Conservation (phyloP, 305 asterid genomes). For the Fraxinus albicans region DNA sequence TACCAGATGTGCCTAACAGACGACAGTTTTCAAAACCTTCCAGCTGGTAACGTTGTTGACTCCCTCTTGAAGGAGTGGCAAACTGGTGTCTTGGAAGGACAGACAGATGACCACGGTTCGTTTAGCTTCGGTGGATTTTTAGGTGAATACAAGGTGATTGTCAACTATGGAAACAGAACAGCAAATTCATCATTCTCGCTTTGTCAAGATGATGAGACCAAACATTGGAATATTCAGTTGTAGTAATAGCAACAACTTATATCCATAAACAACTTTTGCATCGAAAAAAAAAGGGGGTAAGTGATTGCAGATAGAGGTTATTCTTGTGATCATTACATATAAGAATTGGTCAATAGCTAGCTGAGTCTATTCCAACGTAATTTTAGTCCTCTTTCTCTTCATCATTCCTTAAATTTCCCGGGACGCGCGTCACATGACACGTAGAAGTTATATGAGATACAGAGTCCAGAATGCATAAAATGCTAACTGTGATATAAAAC, state of each 20-base stretch:
- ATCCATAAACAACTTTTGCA: neutral
- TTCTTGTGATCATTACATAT: neutral
- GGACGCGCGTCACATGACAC: neutral
- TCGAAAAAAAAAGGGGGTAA: too few relatives aligned
- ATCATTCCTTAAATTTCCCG: neutral
- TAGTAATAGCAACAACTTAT: slow-evolving; percentile 7
- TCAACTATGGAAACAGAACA: slow-evolving; percentile 27
- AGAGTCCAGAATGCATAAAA: neutral
- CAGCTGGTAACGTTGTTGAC: slow-evolving; percentile 67
- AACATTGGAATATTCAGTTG: slow-evolving; percentile 50
- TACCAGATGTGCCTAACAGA: slow-evolving; percentile 85
- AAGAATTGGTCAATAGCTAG: neutral
- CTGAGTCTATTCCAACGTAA: neutral
- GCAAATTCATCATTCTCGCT: slow-evolving; percentile 43
- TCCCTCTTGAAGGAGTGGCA: slow-evolving; percentile 62
- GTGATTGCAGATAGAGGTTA: neutral
- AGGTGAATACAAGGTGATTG: slow-evolving; percentile 55
- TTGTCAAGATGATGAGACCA: slow-evolving; percentile 54
- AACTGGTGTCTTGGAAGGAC: slow-evolving; percentile 42
- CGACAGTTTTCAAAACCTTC: slow-evolving; percentile 54
- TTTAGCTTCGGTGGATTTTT: slow-evolving; percentile 62
- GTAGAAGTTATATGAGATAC: neutral
- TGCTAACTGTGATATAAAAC: neutral
- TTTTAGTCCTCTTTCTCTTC: neutral
- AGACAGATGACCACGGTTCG: slow-evolving; percentile 55